These are phyloP conservation scores for Botrytis sinoallii DNA, from an alignment of 2,329 filamentous ascomycete genomes.

Conservation along the genomic window DNA sequence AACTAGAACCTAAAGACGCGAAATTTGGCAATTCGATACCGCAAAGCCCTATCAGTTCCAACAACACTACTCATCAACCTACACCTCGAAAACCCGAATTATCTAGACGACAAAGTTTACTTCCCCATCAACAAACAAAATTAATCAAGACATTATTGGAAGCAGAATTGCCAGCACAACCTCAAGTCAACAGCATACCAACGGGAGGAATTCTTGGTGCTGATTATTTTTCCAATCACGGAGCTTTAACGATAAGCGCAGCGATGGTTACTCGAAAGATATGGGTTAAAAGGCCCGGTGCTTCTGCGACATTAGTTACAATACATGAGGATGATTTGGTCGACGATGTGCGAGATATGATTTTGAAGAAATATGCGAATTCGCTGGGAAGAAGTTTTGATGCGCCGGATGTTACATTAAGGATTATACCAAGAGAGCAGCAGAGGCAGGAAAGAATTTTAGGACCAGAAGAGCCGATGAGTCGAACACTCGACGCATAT, in stretches of 20 bases:
- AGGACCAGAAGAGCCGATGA: constrained; percentile 83
- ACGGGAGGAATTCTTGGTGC: background rate
- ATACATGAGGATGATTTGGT: constrained; percentile 87
- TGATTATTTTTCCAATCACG: constrained; percentile 37
- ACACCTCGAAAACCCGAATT: constrained; percentile 29
- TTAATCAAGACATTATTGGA: constrained; percentile 54
- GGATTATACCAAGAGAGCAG: constrained; percentile 70
- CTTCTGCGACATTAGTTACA: constrained; percentile 81
- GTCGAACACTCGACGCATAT: constrained; percentile 72
- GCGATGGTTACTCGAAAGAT: constrained; percentile 72
- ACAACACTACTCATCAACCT: background rate
- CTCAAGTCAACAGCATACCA: constrained; percentile 35
- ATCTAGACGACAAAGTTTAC: constrained; percentile 43
- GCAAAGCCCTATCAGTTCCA: constrained; percentile 15
- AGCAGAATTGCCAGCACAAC: constrained; percentile 37
- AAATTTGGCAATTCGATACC: constrained; percentile 8
- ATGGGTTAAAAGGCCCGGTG: constrained; percentile 87
- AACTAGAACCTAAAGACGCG: constrained; percentile 10
- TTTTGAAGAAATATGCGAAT: constrained; percentile 90
- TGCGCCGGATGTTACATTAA: constrained; percentile 80
- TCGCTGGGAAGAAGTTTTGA: constrained; percentile 87
- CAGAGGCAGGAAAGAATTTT: constrained; percentile 64
- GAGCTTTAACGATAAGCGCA: constrained; percentile 33
- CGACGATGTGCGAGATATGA: constrained; percentile 90
- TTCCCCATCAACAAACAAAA: constrained; percentile 45